A percentile compares a stretch with the other conserved stretches of the same genome.
Conservation (phyloP, 2,329 filamentous ascomycete genomes). For the Alternaria infectoria region DNA sequence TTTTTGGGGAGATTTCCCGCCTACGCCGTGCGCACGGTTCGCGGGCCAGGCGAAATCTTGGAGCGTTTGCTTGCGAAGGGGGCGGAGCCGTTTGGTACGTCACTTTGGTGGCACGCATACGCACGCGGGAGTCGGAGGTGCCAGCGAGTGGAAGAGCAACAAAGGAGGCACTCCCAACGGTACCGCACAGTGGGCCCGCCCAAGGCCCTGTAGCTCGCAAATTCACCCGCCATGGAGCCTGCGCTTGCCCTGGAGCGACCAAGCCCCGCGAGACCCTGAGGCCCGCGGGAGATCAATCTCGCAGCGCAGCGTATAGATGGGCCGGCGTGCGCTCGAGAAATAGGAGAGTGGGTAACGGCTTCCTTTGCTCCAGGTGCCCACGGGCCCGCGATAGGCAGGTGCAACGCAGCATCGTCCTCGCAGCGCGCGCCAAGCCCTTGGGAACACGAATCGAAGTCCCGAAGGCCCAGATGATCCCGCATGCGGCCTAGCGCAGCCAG, state of each 20-base stretch:
- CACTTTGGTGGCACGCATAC: slow-evolving; percentile 3
- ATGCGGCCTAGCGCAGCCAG: background rate
- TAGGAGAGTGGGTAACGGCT: background rate
- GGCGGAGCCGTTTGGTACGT: slow-evolving; percentile 17
- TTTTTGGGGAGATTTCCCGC: slow-evolving; percentile 11
- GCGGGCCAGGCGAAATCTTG: slow-evolving; percentile 3
- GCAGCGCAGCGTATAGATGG: background rate
- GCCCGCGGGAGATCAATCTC: slow-evolving; percentile 1
- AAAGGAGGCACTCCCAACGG: slow-evolving; percentile 2
- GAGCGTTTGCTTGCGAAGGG: slow-evolving; percentile 16
- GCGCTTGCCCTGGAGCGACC: background rate
- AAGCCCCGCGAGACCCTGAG: background rate
- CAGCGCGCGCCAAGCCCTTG: slow-evolving; percentile 3
- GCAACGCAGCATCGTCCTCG: background rate
- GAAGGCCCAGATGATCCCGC: background rate
- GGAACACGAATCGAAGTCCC: background rate
- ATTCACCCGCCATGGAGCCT: background rate
- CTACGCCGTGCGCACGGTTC: slow-evolving; percentile 17
- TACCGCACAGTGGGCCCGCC: background rate
- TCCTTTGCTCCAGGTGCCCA: background rate
- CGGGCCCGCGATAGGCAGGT: slow-evolving; percentile 8
- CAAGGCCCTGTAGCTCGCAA: background rate
- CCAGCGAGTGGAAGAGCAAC: slow-evolving; percentile 1
- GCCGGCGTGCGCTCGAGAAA: background rate
- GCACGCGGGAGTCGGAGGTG: slow-evolving; percentile 5